Conservation (phyloP, 2,329 filamentous ascomycete species). For the Rutstroemia sp. region DNA sequence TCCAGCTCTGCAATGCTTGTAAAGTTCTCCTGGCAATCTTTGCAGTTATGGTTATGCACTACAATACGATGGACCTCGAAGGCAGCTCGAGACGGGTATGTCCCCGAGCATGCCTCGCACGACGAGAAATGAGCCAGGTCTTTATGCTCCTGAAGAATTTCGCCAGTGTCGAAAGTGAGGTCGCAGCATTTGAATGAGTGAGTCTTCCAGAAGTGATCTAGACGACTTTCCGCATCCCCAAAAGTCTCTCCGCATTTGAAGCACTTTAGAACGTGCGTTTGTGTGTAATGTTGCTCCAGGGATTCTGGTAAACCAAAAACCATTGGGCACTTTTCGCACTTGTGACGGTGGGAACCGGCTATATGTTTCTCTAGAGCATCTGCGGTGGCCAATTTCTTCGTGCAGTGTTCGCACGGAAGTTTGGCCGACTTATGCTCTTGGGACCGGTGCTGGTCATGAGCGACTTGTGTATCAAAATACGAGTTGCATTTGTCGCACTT, state of each 20-base stretch:
- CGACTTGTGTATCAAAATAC: neutral
- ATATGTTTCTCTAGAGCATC: neutral
- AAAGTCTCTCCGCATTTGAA: neutral
- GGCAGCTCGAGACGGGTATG: neutral
- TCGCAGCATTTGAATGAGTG: neutral
- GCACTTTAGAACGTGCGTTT: neutral
- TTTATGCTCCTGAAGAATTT: neutral
- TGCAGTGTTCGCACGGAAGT: neutral
- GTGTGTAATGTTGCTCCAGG: neutral
- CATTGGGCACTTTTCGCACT: neutral
- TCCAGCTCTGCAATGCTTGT: neutral
- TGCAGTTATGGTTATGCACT: neutral
- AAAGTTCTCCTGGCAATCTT: neutral
- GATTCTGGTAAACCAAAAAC: neutral
- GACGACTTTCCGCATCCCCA: neutral
- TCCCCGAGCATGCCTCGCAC: neutral
- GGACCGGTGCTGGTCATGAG: neutral
- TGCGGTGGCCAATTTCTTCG: neutral
- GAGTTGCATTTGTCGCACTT: neutral
- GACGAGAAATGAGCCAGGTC: neutral
- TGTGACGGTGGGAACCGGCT: neutral
- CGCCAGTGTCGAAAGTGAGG: neutral
- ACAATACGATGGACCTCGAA: neutral
- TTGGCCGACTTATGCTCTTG: neutral
- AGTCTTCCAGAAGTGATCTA: neutral